A percentile compares a stretch with the other conserved stretches of the same genome.
These are phyloP conservation scores for Plasmodium adleri DNA, from an alignment of 169 alveolate species.

Conservation along the genomic window DNA sequence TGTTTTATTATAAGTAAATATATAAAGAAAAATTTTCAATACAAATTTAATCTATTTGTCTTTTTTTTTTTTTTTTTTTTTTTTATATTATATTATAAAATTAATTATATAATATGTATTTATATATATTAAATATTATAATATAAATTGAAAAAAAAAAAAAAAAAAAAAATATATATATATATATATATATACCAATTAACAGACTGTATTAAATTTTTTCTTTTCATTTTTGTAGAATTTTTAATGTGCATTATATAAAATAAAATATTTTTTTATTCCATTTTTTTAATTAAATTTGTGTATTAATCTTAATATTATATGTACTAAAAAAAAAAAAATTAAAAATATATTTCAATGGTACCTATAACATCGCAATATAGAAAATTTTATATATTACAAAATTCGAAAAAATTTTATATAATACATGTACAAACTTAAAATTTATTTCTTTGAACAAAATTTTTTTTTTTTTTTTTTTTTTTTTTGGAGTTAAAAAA, in stretches of 20 bases:
- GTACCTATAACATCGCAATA: no score
- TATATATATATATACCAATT: slow-evolving; percentile 10
- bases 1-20: slow-evolving; percentile 23
- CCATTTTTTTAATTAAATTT: slow-evolving; percentile 17
- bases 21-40: slow-evolving; percentile 13
- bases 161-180: slow-evolving; percentile 7
- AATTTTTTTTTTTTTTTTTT: no score
- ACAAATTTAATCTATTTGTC: slow-evolving; percentile 27
- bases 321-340: slow-evolving; percentile 2
- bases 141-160: slow-evolving; percentile 30
- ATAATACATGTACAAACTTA: no score
- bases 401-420: no score
- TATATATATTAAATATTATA: not conserved
- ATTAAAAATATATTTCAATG: not conserved
- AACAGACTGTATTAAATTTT: slow-evolving; percentile 26
- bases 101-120: slow-evolving; percentile 13
- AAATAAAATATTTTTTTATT: slow-evolving; percentile 5
- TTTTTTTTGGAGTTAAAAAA: no score
- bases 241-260: slow-evolving; percentile 45
- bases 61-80: slow-evolving; percentile 19
- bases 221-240: slow-evolving; percentile 38
- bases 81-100: slow-evolving; percentile 3
- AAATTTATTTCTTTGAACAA: no score
- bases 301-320: slow-evolving; percentile 16
- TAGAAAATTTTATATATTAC: no score